phyloP scores from a whole-genome alignment of 2,329 filamentous ascomycete species.

The Zelopaecilomyces penicillatus region DNA sequence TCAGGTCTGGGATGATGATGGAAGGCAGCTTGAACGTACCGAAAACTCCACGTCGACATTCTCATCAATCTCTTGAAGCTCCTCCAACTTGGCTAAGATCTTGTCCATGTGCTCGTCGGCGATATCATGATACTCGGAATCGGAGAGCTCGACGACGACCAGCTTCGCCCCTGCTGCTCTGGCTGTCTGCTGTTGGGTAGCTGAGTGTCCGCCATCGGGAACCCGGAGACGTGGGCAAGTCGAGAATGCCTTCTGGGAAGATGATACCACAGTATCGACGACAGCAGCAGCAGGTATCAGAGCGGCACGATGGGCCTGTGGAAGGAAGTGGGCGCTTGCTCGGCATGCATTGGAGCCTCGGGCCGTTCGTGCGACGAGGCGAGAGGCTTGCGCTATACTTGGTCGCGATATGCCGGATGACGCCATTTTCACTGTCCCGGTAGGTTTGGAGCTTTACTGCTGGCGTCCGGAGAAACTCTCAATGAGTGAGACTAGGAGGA shows the following conservation, averaged over 20 bases:
- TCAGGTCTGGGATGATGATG: not conserved
- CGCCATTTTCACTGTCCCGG: not conserved
- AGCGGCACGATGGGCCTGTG: slow-evolving; percentile 5
- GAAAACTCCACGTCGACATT: slow-evolving; percentile 85
- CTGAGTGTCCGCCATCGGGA: slow-evolving; percentile 52
- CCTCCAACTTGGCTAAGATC: slow-evolving; percentile 56
- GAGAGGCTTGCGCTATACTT: slow-evolving; percentile 28
- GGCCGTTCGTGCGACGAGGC: slow-evolving; percentile 26
- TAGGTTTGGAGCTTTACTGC: too few relatives aligned
- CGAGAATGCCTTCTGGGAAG: slow-evolving; percentile 21
- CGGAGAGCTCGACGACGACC: slow-evolving; percentile 54
- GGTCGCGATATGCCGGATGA: slow-evolving; percentile 22
- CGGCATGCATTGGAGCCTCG: slow-evolving; percentile 17
- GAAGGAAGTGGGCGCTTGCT: slow-evolving; percentile 13
- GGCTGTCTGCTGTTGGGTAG: slow-evolving; percentile 41
- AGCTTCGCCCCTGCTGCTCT: slow-evolving; percentile 30
- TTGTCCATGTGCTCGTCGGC: slow-evolving; percentile 65
- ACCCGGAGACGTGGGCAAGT: slow-evolving; percentile 27
- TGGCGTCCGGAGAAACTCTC: too few relatives aligned
- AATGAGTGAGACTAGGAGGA: too few relatives aligned
- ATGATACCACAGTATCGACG: not conserved
- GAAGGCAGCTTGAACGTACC: slow-evolving; percentile 44
- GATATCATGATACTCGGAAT: slow-evolving; percentile 66
- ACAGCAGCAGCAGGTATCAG: not conserved
- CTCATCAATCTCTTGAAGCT: slow-evolving; percentile 60